Evolutionary conservation across 495 filamentous ascomycete genomes (phyloP), one percentile per base, ranked within the genome.

Genomic region (Lasiosphaeris hirsuta): DNA sequence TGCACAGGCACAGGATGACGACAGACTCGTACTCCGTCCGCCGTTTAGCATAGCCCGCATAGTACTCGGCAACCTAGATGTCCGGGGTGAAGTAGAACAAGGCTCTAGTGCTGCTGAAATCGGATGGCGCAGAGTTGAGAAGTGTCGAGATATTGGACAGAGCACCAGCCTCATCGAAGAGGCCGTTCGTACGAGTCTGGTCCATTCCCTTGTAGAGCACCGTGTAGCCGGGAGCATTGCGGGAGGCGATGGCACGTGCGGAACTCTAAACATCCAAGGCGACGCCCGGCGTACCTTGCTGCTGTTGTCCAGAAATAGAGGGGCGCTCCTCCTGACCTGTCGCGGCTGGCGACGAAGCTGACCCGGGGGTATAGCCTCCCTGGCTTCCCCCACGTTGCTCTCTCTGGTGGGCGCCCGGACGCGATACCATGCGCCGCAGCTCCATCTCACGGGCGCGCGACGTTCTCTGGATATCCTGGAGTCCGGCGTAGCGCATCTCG

Each of bases 181-280:
- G 46, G 54, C 55, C 54, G 41, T 11, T 7, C 40, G 58, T 62
- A 39, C 54, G 54, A 19, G 38, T 54, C 15, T 54, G 54, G 46
- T 62, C 59, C 14, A 62, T 13, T 36, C 54, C 48, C 19, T 62
- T 58, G 54, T 44, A 56, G 44, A 62, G 38, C n/a, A 58, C 30
- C 10, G 14, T 11, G 11, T 15, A 41, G 39, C 39, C 39, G 39
- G 39, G 39, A 30, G 23, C 23, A 30, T 30, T 30, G 23, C 23
- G 23, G 23, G 23, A 30, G 23, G 23, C 23, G 23, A 30, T 30
- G 23, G 23, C 23, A 5, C 23, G 23, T 5, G 23, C 23, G 23
- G 23, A 30, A 5, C 23, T 30, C 23, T 5, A 30, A 30, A 30
- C 23, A 30, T 30, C 23, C 23, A 30, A 30, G 23, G 23, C 23